These are phyloP conservation scores for Vanilla planifolia DNA, from an alignment of 106 monocot species.

Conservation along the genomic window DNA sequence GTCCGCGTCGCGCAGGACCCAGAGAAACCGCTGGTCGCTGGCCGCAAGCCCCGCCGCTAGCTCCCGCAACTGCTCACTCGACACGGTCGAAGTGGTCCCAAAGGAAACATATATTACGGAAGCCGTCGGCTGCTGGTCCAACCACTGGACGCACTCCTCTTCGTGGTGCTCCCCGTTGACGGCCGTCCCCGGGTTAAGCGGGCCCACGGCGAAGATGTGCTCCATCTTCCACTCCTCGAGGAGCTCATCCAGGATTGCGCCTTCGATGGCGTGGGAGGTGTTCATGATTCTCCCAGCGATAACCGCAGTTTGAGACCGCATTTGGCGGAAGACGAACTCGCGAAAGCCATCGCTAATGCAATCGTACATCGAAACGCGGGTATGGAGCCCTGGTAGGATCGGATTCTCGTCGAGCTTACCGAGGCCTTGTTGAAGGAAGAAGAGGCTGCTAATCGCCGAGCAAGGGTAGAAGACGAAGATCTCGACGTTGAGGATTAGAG, in stretches of 20 bases:
- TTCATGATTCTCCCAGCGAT: not conserved
- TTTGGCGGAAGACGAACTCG: not conserved
- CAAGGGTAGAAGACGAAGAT: not conserved
- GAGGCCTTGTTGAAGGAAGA: not conserved
- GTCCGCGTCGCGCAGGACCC: conserved; percentile 12
- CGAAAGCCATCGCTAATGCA: not conserved
- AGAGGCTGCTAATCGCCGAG: not conserved
- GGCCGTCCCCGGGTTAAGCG: conserved; percentile 1
- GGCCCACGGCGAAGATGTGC: conserved; percentile 1
- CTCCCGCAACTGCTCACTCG: not conserved
- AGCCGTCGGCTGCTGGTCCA: too few species aligned
- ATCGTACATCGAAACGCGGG: not conserved
- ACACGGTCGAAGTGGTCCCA: not conserved
- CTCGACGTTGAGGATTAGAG: not conserved
- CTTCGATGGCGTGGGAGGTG: not conserved
- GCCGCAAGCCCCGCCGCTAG: too few species aligned
- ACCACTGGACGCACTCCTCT: not conserved
- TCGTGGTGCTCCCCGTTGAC: not conserved
- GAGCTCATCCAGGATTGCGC: not conserved
- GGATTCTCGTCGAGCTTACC: too few species aligned
- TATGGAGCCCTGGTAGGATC: not conserved
- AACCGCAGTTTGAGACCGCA: not conserved
- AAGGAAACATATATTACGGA: too few species aligned
- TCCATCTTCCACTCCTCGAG: not conserved
- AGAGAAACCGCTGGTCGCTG: conserved; percentile 14